phyloP scores from a whole-genome alignment of 2,329 filamentous ascomycete species.

The Fusarium secorum region DNA sequence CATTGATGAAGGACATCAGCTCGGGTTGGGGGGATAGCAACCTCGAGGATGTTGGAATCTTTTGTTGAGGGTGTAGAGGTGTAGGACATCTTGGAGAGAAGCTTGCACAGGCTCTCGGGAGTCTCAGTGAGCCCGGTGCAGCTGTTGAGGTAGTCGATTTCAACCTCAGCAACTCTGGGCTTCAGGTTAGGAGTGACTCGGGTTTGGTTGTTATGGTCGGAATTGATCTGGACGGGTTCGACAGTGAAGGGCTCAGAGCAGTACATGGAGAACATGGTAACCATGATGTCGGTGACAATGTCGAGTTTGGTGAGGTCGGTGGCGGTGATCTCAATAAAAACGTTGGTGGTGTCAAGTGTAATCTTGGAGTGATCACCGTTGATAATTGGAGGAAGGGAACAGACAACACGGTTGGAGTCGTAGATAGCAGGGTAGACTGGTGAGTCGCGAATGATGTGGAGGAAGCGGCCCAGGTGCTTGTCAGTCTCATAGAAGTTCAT shows the following conservation, averaged over 20 bases:
- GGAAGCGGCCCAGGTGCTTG: slow-evolving; percentile 86
- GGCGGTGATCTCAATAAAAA: slow-evolving; percentile 97
- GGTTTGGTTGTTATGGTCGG: slow-evolving; percentile 86
- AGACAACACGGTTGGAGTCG: slow-evolving; percentile 85
- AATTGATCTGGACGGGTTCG: slow-evolving; percentile 91
- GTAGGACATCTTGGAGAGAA: slow-evolving; percentile 90
- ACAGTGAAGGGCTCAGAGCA: slow-evolving; percentile 88
- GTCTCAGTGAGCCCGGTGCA: slow-evolving; percentile 85
- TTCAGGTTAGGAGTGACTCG: slow-evolving; percentile 82
- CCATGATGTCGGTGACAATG: slow-evolving; percentile 93
- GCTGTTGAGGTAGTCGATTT: slow-evolving; percentile 91
- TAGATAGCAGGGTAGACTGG: slow-evolving; percentile 96
- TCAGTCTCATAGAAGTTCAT: slow-evolving; percentile 97
- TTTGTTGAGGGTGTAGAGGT: slow-evolving; percentile 76
- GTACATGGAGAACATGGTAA: slow-evolving; percentile 96
- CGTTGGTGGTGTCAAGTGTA: slow-evolving; percentile 85
- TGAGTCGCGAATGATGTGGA: slow-evolving; percentile 93
- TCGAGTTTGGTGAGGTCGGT: slow-evolving; percentile 96
- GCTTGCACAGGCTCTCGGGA: slow-evolving; percentile 76
- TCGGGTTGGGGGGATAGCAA: slow-evolving; percentile 85
- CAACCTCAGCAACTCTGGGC: slow-evolving; percentile 79
- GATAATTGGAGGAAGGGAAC: slow-evolving; percentile 96
- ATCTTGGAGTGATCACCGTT: slow-evolving; percentile 98
- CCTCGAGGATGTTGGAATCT: slow-evolving; percentile 76
- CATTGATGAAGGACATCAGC: slow-evolving; percentile 96